A percentile compares a stretch with the other conserved stretches of the same genome.
phyloP scores from a whole-genome alignment of 305 asterid genomes.

The Fraxinus floribunda region DNA sequence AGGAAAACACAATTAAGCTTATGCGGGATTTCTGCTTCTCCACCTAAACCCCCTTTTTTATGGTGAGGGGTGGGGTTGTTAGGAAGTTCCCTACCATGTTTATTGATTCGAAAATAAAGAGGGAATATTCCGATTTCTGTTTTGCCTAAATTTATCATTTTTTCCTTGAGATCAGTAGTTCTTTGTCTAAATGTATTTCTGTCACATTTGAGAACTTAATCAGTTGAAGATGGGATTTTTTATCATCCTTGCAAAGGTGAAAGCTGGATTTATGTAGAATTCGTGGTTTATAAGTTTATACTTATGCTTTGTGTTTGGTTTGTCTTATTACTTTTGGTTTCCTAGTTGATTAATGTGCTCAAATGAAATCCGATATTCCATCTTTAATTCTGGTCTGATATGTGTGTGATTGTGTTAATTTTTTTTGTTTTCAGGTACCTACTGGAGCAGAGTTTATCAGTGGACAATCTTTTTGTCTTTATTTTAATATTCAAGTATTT shows the following conservation, averaged over 20 bases:
- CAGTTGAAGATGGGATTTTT: background rate
- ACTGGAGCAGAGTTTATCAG: conserved; percentile 95
- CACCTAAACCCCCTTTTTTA: too few relatives aligned
- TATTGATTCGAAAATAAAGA: too few relatives aligned
- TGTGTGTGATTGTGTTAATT: conserved; percentile 8
- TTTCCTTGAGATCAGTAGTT: background rate
- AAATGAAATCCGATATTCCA: background rate
- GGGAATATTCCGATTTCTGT: background rate
- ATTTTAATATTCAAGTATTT: conserved; percentile 90
- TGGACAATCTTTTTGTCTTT: conserved; percentile 95
- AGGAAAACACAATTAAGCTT: too few relatives aligned
- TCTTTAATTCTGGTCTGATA: background rate
- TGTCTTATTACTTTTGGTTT: too few relatives aligned
- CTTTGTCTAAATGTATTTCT: background rate
- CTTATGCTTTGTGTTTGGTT: background rate
- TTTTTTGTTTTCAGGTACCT: conserved; percentile 60
- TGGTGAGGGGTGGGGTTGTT: too few relatives aligned
- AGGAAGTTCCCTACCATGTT: too few relatives aligned
- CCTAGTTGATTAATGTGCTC: too few relatives aligned
- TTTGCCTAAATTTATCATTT: background rate
- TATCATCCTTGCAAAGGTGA: background rate
- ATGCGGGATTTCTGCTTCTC: background rate
- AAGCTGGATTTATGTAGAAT: background rate
- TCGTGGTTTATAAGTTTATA: background rate
- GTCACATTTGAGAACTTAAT: background rate